These are phyloP conservation scores for Nakaseomyces sp. DNA, from an alignment of 1,139 yeast genomes.

Conservation along the genomic window DNA sequence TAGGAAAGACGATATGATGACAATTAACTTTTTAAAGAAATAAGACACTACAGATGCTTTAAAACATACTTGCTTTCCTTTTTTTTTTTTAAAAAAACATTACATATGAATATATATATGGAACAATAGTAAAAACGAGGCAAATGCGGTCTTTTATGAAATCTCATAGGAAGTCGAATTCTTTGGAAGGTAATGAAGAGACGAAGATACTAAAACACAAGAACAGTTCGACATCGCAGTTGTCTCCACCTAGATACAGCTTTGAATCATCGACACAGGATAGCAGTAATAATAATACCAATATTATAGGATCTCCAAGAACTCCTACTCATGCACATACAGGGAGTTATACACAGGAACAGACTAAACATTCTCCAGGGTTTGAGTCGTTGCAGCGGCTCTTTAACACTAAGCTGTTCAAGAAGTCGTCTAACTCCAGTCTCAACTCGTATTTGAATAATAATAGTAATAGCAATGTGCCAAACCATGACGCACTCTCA, in stretches of 20 bases:
- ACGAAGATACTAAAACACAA: not conserved
- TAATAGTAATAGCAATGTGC: not conserved
- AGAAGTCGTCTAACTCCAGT: conserved; percentile 18
- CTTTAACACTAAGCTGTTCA: conserved; percentile 25
- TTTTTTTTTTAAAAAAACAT: not conserved
- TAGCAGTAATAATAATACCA: no score
- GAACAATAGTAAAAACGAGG: conserved; percentile 29
- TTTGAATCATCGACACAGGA: conserved; percentile 14
- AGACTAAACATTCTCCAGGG: conserved; percentile 21
- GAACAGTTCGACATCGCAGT: conserved; percentile 12
- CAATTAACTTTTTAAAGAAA: no score
- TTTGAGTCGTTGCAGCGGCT: conserved; percentile 28
- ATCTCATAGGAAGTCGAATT: conserved; percentile 31
- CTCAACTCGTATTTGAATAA: conserved; percentile 10
- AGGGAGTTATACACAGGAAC: conserved; percentile 7
- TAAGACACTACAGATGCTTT: no score
- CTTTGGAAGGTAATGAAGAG: conserved; percentile 20
- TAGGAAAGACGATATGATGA: no score
- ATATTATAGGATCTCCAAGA: conserved; percentile 12
- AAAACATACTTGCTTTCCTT: not conserved
- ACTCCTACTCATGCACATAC: conserved; percentile 14
- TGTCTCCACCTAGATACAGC: conserved; percentile 17
- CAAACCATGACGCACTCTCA: conserved; percentile 8
- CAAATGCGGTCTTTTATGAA: conserved; percentile 34
- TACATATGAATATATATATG: not conserved